phyloP scores from a whole-genome alignment of 164 flowering plant genomes.

The Nymphaea thermarum region DNA sequence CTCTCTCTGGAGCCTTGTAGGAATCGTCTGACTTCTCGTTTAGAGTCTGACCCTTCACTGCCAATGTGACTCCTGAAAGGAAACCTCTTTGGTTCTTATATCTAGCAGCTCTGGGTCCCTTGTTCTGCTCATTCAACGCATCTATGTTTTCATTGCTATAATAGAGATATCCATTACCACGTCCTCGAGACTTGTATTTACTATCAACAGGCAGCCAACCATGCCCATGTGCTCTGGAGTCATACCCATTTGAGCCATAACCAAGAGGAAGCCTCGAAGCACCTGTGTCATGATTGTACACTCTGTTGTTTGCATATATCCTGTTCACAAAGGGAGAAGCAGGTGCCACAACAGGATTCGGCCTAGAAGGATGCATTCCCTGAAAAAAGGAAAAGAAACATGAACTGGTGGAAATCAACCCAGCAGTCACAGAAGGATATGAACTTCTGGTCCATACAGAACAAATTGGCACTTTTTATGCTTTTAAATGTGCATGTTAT shows the following conservation, averaged over 20 bases:
- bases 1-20: conserved; percentile 24
- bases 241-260: conserved; percentile 23
- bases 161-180: conserved; percentile 36
- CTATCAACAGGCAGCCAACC: conserved; percentile 47
- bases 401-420: background rate
- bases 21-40: conserved; percentile 22
- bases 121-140: conserved; percentile 76
- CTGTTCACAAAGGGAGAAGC: conserved; percentile 27
- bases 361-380: conserved; percentile 17
- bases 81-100: conserved; percentile 42
- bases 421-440: too few species aligned
- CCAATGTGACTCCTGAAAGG: conserved; percentile 20
- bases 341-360: conserved; percentile 14
- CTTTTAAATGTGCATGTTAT: too few species aligned
- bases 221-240: conserved; percentile 28
- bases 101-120: conserved; percentile 72
- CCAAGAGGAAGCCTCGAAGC: conserved; percentile 20
- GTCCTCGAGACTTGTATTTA: conserved; percentile 56
- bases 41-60: conserved; percentile 41
- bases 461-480: too few species aligned
- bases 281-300: conserved; percentile 34
- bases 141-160: conserved; percentile 53
- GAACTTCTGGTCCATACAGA: too few species aligned
- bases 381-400: background rate
- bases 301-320: conserved; percentile 28